Evolutionary conservation across 2,329 filamentous ascomycete species (phyloP).

Genomic region (Bipolaris gigantea): DNA sequence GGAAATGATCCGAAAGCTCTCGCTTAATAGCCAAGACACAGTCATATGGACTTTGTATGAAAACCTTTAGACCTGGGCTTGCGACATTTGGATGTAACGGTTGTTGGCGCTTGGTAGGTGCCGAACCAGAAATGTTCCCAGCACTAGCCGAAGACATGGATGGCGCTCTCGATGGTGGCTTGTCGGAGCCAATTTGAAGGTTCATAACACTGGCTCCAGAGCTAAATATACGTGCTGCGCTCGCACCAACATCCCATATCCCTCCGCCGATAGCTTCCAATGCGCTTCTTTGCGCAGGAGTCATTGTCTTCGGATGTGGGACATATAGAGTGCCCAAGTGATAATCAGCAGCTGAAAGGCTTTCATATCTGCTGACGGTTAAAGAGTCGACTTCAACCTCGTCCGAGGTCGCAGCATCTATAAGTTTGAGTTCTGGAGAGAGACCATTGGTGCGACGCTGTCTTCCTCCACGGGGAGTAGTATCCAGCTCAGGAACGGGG

Average conservation of each 20-base stretch:
- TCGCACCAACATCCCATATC: conserved; percentile 88
- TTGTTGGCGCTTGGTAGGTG: conserved; percentile 27
- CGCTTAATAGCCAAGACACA: conserved; percentile 90
- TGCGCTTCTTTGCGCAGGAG: conserved; percentile 69
- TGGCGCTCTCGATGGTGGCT: conserved; percentile 28
- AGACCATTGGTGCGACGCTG: conserved; percentile 75
- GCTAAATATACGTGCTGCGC: conserved; percentile 82
- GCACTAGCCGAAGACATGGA: conserved; percentile 42
- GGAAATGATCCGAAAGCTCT: conserved; percentile 80
- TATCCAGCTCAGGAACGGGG: conserved; percentile 55
- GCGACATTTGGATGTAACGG: conserved; percentile 53
- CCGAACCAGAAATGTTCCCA: conserved; percentile 26
- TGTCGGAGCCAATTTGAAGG: conserved; percentile 46
- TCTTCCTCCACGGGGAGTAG: conserved; percentile 66
- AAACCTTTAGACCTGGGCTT: conserved; percentile 73
- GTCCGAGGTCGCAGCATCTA: conserved; percentile 80
- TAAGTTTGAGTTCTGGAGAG: conserved; percentile 85
- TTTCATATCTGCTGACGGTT: conserved; percentile 82
- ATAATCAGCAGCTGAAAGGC: conserved; percentile 85
- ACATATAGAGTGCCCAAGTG: conserved; percentile 84
- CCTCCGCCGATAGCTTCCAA: conserved; percentile 76
- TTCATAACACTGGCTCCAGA: conserved; percentile 75
- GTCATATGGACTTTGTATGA: conserved; percentile 95
- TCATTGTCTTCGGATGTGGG: conserved; percentile 63
- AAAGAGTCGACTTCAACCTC: conserved; percentile 87